These are phyloP conservation scores for Lactuca sativa DNA, from an alignment of 129 eudicot species.

Conservation along the genomic window DNA sequence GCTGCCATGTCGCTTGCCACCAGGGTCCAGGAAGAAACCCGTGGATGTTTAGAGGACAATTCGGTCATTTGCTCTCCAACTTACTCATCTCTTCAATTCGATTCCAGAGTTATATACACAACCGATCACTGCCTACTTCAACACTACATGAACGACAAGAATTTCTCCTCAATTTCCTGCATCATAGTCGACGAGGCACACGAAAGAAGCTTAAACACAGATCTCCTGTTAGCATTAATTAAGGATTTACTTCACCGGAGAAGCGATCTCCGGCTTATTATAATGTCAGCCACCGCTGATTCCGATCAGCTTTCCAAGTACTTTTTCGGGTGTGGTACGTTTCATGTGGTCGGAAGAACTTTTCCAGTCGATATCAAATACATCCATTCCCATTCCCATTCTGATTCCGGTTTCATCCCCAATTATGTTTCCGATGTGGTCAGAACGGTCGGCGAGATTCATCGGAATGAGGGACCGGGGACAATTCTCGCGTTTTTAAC, in stretches of 20 bases:
- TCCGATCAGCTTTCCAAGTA: constrained; percentile 72
- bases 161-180: constrained; percentile 67
- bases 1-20: constrained; percentile 80
- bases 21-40: constrained; percentile 74
- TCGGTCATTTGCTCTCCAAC: constrained; percentile 45
- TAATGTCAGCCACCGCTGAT: constrained; percentile 96
- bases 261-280: constrained; percentile 67
- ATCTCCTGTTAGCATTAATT: constrained; percentile 75
- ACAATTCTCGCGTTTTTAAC: constrained; percentile 87
- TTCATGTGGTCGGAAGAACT: constrained; percentile 73
- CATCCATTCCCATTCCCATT: constrained; percentile 36
- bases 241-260: constrained; percentile 65
- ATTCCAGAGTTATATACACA: constrained; percentile 58
- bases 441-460: constrained; percentile 61
- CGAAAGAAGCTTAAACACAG: constrained; percentile 91
- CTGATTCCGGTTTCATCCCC: constrained; percentile 31
- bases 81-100: constrained; percentile 47
- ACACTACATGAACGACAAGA: constrained; percentile 73
- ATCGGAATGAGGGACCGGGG: constrained; percentile 61
- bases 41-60: constrained; percentile 54
- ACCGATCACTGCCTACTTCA: constrained; percentile 94
- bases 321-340: constrained; percentile 62
- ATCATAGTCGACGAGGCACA: constrained; percentile 94
- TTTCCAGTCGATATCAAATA: constrained; percentile 83
- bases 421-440: constrained; percentile 60